Base-by-base conservation (phyloP, 257 asterid species). In the Salvia miltiorrhiza region DNA sequence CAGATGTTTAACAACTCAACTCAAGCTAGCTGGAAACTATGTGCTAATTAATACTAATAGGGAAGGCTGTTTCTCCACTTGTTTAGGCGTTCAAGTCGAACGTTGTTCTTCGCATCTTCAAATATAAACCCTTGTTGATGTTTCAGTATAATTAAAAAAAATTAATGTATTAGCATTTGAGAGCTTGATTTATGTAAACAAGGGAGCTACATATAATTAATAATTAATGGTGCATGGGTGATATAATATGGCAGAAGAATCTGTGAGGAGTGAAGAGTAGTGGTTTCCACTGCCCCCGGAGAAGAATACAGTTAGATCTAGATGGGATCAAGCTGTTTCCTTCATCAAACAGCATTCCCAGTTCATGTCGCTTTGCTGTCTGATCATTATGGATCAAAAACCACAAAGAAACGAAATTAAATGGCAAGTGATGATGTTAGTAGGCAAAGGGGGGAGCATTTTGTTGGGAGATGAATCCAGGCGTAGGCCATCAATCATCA, bases 271-370 rank as follows among this genome's bases (percentile, higher is more conserved):
- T 74, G 77, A 39, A n/a, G n/a, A n/a, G n/a, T 63, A 14, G 43
- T 62, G 73, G 73, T 79, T 67, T 74, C 78, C 77, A 57, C 35
- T 87, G 94, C 89, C 83, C 73, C 79, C 77, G 82, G 80, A 57
- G 59, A 63, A 78, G 57, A 8, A 28, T 62, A 84, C 96, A 85
- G 56, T n/a, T n/a, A 87, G 90, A 89, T 85, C 84, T 72, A 84
- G 90, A 89, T 87, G 76, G 66, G 81, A 84, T 85, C 89, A 69
- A 76, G 47, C 2, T 84, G 90, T 81, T 77, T 73, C 86, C 81
- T 75, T 33, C 19, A 62, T 63, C 70, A 53, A 63, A 37, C 39
- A 72, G 57, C 74, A 24, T 11, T 7, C 10, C 32, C 69, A 49
- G 73, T 47, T 37, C 41, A 9, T 68, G 87, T 81, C 82, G 41